Percentiles rank a stretch among this genome's conserved stretches.
phyloP scores from a whole-genome alignment of 2,329 filamentous ascomycete species.

The Sclerotinia subarctica region DNA sequence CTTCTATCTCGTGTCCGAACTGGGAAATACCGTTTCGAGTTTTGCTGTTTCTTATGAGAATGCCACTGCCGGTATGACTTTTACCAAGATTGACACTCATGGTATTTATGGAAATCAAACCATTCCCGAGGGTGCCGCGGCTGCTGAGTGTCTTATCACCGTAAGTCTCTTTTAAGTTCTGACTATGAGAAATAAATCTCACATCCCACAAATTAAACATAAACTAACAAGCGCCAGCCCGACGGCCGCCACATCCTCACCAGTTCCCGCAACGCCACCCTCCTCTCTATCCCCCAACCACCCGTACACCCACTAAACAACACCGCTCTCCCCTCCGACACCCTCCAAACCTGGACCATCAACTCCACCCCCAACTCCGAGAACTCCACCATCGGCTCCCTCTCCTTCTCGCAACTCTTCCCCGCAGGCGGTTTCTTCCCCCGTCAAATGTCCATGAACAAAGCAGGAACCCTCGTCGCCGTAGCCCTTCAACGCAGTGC shows the following conservation, averaged over 20 bases:
- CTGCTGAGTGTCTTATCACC: constrained; percentile 56
- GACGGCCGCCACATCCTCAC: constrained; percentile 62
- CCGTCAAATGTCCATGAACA: constrained; percentile 48
- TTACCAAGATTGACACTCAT: constrained; percentile 48
- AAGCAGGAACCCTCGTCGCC: constrained; percentile 44
- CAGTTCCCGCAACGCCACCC: constrained; percentile 63
- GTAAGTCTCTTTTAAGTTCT: constrained; percentile 44
- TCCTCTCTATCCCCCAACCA: constrained; percentile 49
- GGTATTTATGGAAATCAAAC: constrained; percentile 46
- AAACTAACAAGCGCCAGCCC: constrained; percentile 43
- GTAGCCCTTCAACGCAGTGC: constrained; percentile 45
- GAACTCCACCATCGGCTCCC: constrained; percentile 42
- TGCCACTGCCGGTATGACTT: constrained; percentile 40
- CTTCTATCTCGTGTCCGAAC: constrained; percentile 47
- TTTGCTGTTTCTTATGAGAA: constrained; percentile 54
- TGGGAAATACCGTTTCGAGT: constrained; percentile 46
- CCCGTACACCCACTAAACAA: constrained; percentile 41
- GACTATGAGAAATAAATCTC: background rate
- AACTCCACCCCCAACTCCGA: constrained; percentile 43
- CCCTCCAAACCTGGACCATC: constrained; percentile 61
- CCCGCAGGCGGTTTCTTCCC: constrained; percentile 47
- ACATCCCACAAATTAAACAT: background rate
- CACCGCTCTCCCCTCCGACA: constrained; percentile 55
- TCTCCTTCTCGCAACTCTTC: constrained; percentile 44
- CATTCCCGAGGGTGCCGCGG: constrained; percentile 43